Evolutionary conservation across 2,329 filamentous ascomycete species (phyloP).

Genomic region (Davidsoniella virescens): DNA sequence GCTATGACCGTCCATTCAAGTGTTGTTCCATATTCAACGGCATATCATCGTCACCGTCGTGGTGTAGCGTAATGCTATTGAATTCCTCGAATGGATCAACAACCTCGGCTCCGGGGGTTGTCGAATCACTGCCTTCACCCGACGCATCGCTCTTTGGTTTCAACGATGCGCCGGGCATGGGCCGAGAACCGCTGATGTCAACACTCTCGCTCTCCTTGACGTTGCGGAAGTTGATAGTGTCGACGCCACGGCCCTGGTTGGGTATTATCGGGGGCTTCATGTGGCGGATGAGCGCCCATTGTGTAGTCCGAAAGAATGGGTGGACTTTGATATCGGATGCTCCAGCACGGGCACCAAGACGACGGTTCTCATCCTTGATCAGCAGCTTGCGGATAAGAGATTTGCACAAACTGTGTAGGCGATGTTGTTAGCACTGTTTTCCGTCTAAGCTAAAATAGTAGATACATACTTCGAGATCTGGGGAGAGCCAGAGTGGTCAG

Average conservation of each 20-base stretch:
- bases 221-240: constrained; percentile 93
- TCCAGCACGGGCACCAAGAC: constrained; percentile 82
- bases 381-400: constrained; percentile 88
- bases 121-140: constrained; percentile 34
- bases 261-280: constrained; percentile 97
- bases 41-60: constrained; percentile 67
- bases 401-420: constrained; percentile 62
- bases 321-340: constrained; percentile 94
- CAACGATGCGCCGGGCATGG: constrained; percentile 19
- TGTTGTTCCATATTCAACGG: constrained; percentile 18
- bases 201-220: constrained; percentile 96
- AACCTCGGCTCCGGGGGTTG: constrained; percentile 69
- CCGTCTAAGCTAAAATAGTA: not conserved
- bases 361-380: constrained; percentile 93
- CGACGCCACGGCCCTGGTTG: constrained; percentile 73
- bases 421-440: constrained; percentile 11
- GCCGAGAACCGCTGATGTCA: constrained; percentile 52
- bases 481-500: constrained; percentile 68
- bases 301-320: constrained; percentile 87
- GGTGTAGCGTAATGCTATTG: constrained; percentile 93
- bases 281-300: constrained; percentile 93
- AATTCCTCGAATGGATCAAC: constrained; percentile 95
- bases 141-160: constrained; percentile 7
- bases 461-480: constrained; percentile 75
- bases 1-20: constrained; percentile 15